A percentile compares a stretch with the other conserved stretches of the same genome.
Evolutionary conservation across 148 eudicot genomes (phyloP).

Genomic region (Fagopyrum tataricum): DNA sequence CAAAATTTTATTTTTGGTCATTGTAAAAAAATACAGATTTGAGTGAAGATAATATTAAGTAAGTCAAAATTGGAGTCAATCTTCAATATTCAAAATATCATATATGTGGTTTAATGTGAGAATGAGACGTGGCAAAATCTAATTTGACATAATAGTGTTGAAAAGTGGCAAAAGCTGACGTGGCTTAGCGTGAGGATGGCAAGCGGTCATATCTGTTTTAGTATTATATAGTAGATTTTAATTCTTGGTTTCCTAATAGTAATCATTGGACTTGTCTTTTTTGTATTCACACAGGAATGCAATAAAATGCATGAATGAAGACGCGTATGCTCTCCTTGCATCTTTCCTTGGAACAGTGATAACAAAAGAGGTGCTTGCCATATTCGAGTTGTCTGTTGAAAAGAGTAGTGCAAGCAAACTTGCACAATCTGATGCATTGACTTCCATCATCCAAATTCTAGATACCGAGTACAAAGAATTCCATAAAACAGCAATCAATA

Average conservation of each 20-base stretch:
- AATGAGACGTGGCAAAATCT: too few species aligned
- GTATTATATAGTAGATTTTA: too few species aligned
- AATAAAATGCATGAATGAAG: conserved; percentile 29
- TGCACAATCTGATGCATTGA: conserved; percentile 38
- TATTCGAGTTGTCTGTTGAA: conserved; percentile 41
- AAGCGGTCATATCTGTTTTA: too few species aligned
- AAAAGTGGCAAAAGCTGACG: too few species aligned
- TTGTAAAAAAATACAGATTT: too few species aligned
- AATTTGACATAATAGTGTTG: too few species aligned
- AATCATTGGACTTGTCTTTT: not conserved
- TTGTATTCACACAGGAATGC: conserved; percentile 35
- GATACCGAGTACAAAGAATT: conserved; percentile 32
- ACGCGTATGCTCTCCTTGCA: conserved; percentile 43
- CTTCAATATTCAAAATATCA: too few species aligned
- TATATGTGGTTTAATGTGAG: too few species aligned
- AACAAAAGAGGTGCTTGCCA: conserved; percentile 44
- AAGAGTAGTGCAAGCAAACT: conserved; percentile 27
- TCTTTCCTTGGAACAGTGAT: conserved; percentile 45
- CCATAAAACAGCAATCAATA: conserved; percentile 38
- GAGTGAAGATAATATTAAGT: too few species aligned
- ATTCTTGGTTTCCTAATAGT: conserved; percentile 2
- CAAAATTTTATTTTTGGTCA: too few species aligned
- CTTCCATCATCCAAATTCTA: conserved; percentile 35
- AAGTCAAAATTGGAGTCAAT: too few species aligned
- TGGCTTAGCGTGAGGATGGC: too few species aligned